phyloP scores from a whole-genome alignment of 306 rosid species.

The Fagus sylvatica region DNA sequence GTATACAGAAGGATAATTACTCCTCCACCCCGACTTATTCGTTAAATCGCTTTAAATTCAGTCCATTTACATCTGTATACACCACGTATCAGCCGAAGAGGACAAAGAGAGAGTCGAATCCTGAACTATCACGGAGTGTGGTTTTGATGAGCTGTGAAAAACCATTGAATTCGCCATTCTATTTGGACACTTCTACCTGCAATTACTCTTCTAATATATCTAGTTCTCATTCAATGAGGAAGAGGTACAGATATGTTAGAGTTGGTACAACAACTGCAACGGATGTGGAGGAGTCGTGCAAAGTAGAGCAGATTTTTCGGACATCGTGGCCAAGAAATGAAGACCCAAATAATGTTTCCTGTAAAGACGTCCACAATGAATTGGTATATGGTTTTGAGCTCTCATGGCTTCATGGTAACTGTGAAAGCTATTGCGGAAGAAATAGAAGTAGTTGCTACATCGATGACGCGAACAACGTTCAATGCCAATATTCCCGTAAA shows the following conservation, averaged over 20 bases:
- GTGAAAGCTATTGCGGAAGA: neutral
- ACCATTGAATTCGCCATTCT: neutral
- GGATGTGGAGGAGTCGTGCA: neutral
- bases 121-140: neutral
- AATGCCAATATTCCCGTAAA: too few relatives aligned
- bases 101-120: too few relatives aligned
- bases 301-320: neutral
- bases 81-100: too few relatives aligned
- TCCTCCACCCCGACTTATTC: constrained; percentile 17
- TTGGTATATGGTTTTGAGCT: neutral
- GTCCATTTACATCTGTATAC: too few relatives aligned
- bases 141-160: neutral
- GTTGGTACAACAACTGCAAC: neutral
- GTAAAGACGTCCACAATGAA: neutral
- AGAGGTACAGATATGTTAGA: neutral
- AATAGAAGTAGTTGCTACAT: fast-evolving
- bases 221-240: neutral
- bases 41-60: neutral
- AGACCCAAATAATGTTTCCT: neutral
- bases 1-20: neutral
- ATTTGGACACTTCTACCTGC: constrained; percentile 9
- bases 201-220: neutral
- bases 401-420: neutral
- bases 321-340: neutral
- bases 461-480: neutral